These are phyloP conservation scores for Diaporthe citriasiana DNA, from an alignment of 2,329 filamentous ascomycete genomes.

Conservation along the genomic window DNA sequence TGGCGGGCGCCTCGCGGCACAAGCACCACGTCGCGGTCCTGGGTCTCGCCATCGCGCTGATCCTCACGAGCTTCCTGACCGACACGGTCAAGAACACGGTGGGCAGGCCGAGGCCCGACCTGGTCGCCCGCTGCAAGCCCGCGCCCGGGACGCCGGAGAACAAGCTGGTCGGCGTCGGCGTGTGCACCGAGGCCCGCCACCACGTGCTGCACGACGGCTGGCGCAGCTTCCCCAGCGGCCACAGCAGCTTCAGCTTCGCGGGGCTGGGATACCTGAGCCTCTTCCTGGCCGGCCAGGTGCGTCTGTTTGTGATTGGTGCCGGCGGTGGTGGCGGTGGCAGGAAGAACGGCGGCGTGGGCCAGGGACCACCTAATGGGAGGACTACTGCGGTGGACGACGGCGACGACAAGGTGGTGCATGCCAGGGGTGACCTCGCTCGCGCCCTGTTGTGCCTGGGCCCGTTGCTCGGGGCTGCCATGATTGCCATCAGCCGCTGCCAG, in stretches of 20 bases:
- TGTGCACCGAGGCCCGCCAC: slow-evolving; percentile 80
- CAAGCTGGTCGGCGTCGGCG: slow-evolving; percentile 72
- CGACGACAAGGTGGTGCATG: slow-evolving; percentile 45
- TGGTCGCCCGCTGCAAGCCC: slow-evolving; percentile 85
- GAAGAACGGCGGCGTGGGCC: not conserved
- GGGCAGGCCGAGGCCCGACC: slow-evolving; percentile 76
- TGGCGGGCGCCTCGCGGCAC: slow-evolving; percentile 75
- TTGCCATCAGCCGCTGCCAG: slow-evolving; percentile 77
- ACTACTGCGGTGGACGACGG: not conserved
- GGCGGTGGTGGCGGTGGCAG: slow-evolving; percentile 50
- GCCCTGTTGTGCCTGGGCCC: slow-evolving; percentile 71
- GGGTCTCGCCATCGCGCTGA: slow-evolving; percentile 81
- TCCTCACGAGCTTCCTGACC: slow-evolving; percentile 86
- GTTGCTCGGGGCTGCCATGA: slow-evolving; percentile 73
- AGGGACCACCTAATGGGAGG: not conserved
- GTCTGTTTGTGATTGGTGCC: slow-evolving; percentile 63
- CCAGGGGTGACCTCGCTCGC: slow-evolving; percentile 64
- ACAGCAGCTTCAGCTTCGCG: slow-evolving; percentile 83
- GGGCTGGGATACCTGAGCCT: slow-evolving; percentile 82
- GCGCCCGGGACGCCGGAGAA: slow-evolving; percentile 60
- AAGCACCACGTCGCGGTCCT: slow-evolving; percentile 90
- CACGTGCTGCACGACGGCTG: slow-evolving; percentile 85
- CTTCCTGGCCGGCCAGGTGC: slow-evolving; percentile 77
- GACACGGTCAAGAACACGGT: slow-evolving; percentile 93
- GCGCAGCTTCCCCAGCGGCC: slow-evolving; percentile 86